These are phyloP conservation scores for Alternaria novae-zelandiae DNA, from an alignment of 2,329 filamentous ascomycete species.

Conservation along the genomic window DNA sequence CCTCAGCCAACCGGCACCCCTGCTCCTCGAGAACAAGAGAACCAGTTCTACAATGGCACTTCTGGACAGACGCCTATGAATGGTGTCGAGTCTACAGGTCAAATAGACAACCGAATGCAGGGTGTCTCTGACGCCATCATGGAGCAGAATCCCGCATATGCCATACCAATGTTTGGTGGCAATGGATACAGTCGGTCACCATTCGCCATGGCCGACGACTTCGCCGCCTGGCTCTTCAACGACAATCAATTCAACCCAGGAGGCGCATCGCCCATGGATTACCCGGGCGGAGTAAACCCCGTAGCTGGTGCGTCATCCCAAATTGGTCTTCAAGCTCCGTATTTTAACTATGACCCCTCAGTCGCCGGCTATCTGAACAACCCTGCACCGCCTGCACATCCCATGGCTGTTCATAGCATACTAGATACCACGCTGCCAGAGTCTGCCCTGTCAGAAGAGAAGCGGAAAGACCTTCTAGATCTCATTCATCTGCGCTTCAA, in stretches of 20 bases:
- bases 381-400: constrained; percentile 68
- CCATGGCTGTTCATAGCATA: constrained; percentile 88
- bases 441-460: constrained; percentile 82
- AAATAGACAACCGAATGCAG: constrained; percentile 43
- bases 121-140: constrained; percentile 49
- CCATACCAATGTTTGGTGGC: constrained; percentile 85
- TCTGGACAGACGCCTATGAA: constrained; percentile 47
- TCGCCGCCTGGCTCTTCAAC: constrained; percentile 84
- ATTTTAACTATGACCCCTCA: constrained; percentile 58
- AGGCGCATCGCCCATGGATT: constrained; percentile 47
- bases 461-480: constrained; percentile 81
- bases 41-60: constrained; percentile 46
- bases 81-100: constrained; percentile 46
- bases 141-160: constrained; percentile 60
- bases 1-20: constrained; percentile 43
- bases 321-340: constrained; percentile 56
- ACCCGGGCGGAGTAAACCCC: constrained; percentile 39
- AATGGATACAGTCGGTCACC: constrained; percentile 86
- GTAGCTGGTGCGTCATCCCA: constrained; percentile 49
- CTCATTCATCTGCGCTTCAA: constrained; percentile 83
- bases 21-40: constrained; percentile 43
- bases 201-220: constrained; percentile 86
- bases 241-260: constrained; percentile 60
- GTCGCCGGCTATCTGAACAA: constrained; percentile 57
- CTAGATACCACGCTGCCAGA: constrained; percentile 82